These are phyloP conservation scores for Claviceps fusiformis DNA, from an alignment of 2,329 filamentous ascomycete genomes.

Conservation along the genomic window DNA sequence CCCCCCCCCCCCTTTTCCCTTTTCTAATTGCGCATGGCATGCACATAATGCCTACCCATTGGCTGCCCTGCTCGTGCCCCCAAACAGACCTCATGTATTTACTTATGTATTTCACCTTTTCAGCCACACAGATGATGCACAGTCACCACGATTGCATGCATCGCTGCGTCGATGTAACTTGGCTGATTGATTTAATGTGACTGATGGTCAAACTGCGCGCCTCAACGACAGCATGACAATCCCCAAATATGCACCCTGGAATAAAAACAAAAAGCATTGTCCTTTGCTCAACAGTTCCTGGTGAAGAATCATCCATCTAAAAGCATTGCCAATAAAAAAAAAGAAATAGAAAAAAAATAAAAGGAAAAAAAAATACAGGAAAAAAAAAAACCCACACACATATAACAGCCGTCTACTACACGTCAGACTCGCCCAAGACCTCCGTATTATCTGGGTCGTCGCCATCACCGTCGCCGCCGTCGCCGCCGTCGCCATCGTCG, in stretches of 20 bases:
- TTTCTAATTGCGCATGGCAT: background rate
- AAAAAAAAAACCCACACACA: background rate
- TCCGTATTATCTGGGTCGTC: slow-evolving; percentile 29
- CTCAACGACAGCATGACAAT: no score
- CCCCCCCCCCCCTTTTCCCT: no score
- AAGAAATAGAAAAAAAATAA: background rate
- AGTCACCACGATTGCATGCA: no score
- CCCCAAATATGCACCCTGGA: no score
- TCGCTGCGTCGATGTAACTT: no score
- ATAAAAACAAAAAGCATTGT: no score
- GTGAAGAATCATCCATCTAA: background rate
- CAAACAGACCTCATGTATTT: background rate
- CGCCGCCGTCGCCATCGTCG: no score
- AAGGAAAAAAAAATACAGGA: background rate
- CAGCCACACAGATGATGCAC: background rate
- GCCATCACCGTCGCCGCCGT: no score
- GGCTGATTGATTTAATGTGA: no score
- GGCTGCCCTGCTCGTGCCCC: background rate
- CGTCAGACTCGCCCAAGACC: slow-evolving; percentile 22
- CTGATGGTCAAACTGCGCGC: no score
- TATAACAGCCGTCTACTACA: slow-evolving; percentile 12
- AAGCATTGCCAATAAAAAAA: background rate
- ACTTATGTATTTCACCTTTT: no score
- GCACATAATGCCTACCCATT: background rate
- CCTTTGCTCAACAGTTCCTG: background rate